Base-by-base conservation (phyloP, 345 rosid species). In the Euclidium syriacum region DNA sequence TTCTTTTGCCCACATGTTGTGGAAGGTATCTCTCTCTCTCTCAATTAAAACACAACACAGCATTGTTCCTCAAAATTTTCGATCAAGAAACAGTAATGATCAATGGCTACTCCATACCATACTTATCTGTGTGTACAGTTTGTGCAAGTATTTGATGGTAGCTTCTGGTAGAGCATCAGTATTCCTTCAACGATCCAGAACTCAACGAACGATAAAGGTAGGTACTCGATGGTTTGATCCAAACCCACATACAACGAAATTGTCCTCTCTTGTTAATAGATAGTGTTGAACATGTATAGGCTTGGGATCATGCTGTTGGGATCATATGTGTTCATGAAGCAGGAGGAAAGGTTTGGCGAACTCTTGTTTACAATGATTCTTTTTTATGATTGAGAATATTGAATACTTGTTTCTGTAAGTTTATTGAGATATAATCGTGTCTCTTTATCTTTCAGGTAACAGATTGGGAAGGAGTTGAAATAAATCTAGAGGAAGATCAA, bases 301-400 rank as follows among this genome's bases (percentile, higher is more conserved):
- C 83, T 34, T 91, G 98, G 98, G 96, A 91, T 78, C 98, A 88
- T 82, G 98, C 95, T 74, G 92, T 85, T 73, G 96, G 98, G 35
- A 60, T 83, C 60, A 78, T 88, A 67, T 91, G 98, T 5, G 92
- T 86, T 44, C 83, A 64, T 65, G 98, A 91, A 81, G 95, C 98
- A 0, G 95, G 92, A 58, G 98, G 98, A 71, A 91, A 78, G 96
- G 98, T 90, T n/a, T 54, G 10, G 63, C 40, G 7, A 9, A 39
- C 10, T 53, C 36, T 16, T 29, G n/a, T 29, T 38, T 11, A 35
- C 7, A n/a, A 38, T 42, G 42, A 27, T 40, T 35, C 25, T 47
- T 47, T 22, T 64, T 6, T 63, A 39, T 64, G 52, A 24, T 10
- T 65, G 62, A 38, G 51, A 27, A n/a, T n/a, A n/a, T 16, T 0